Evolutionary conservation across 2,329 filamentous ascomycete genomes (phyloP).

Genomic region (Ilyonectria mors-panacis): DNA sequence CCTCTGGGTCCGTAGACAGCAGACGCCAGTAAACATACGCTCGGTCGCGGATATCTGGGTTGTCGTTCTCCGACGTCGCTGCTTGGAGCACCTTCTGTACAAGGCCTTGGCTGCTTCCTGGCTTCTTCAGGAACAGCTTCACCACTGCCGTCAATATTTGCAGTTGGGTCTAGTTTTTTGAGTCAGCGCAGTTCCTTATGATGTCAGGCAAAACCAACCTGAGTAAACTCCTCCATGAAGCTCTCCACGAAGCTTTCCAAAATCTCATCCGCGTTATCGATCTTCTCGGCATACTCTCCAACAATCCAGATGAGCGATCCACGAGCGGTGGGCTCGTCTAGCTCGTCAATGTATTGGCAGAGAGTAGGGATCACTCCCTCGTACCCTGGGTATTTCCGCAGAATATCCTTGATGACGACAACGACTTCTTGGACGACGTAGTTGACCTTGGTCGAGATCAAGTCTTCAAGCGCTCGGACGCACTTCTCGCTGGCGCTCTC

Average conservation of each 20-base stretch:
- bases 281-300: conserved; percentile 99
- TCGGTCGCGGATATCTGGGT: conserved; percentile 95
- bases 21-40: conserved; percentile 99
- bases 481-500: conserved; percentile 95
- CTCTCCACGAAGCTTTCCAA: conserved; percentile 91
- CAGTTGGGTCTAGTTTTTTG: conserved; percentile 81
- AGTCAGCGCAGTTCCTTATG: not conserved
- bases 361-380: conserved; percentile 97
- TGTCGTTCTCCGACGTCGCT: conserved; percentile 95
- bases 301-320: conserved; percentile 98
- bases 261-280: conserved; percentile 98
- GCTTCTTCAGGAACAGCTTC: conserved; percentile 97
- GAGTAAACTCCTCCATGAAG: conserved; percentile 96
- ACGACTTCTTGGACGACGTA: conserved; percentile 99
- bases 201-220: conserved; percentile 67
- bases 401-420: conserved; percentile 99
- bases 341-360: conserved; percentile 95
- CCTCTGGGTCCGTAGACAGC: conserved; percentile 89
- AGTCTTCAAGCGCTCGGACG: conserved; percentile 91
- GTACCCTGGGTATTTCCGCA: conserved; percentile 97
- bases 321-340: conserved; percentile 93
- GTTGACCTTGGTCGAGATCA: conserved; percentile 98
- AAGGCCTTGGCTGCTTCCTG: conserved; percentile 88
- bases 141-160: conserved; percentile 98
- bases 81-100: conserved; percentile 95